Evolutionary conservation across 176 grass and related monocot genomes (phyloP).

Genomic region (Tillandsia fasciculata): DNA sequence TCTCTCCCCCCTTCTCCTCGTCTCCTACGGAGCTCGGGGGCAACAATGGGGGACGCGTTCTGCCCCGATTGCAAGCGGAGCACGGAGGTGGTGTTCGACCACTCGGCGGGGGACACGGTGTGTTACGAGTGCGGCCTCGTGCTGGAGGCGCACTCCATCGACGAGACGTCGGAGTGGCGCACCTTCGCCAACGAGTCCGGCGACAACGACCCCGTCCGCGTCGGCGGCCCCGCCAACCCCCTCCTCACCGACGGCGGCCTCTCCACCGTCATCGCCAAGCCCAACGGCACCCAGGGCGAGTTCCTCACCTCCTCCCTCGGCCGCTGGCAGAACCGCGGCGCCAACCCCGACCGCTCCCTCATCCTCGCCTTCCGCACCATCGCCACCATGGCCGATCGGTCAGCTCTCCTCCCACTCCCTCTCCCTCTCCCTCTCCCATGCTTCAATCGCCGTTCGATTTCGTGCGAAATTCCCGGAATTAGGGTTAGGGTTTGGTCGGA

Average conservation of each 20-base stretch:
- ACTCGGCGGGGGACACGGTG: conserved; percentile 80
- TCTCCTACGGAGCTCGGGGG: not conserved
- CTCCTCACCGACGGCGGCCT: conserved; percentile 69
- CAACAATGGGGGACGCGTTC: conserved; percentile 55
- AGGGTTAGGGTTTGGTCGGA: too few species aligned
- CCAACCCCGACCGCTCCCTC: conserved; percentile 71
- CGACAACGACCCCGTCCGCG: conserved; percentile 80
- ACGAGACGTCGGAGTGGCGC: conserved; percentile 87
- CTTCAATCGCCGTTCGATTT: too few species aligned
- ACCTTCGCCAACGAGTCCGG: conserved; percentile 87
- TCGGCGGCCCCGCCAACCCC: conserved; percentile 68
- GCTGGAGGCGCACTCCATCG: conserved; percentile 75
- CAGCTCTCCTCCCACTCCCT: not conserved
- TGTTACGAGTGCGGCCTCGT: conserved; percentile 90
- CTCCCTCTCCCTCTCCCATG: too few species aligned
- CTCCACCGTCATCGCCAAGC: conserved; percentile 81
- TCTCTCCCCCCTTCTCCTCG: not conserved
- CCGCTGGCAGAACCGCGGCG: conserved; percentile 66
- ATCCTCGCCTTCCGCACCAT: conserved; percentile 78
- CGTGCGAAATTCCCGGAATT: too few species aligned
- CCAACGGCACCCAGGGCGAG: conserved; percentile 59
- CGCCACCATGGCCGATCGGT: conserved; percentile 86
- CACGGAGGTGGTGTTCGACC: conserved; percentile 87
- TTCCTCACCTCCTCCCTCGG: conserved; percentile 69
- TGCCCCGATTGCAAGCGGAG: conserved; percentile 86